phyloP scores from a whole-genome alignment of 2,329 filamentous ascomycete species.

The Chaetomiaceae sp. region DNA sequence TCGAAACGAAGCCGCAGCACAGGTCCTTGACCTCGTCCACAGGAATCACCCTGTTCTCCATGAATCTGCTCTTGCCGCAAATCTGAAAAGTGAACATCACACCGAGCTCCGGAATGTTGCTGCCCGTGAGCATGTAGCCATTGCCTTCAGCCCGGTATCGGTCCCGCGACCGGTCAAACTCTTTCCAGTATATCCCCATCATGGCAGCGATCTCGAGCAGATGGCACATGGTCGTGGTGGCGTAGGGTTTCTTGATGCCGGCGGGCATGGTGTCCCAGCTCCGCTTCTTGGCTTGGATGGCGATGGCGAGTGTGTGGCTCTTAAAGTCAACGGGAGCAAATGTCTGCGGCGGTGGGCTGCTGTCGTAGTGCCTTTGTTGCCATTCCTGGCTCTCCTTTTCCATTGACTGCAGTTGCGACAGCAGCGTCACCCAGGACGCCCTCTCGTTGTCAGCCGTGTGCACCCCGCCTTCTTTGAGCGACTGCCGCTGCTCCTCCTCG shows the following conservation, averaged over 20 bases:
- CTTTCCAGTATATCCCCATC: constrained; percentile 53
- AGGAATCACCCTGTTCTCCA: constrained; percentile 46
- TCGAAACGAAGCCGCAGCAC: constrained; percentile 50
- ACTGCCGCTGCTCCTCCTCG: constrained; percentile 25
- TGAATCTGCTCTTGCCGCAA: constrained; percentile 43
- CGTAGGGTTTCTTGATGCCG: constrained; percentile 43
- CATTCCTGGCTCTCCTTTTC: constrained; percentile 43
- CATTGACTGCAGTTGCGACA: constrained; percentile 46
- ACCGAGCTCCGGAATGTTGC: constrained; percentile 43
- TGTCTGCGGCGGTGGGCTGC: constrained; percentile 20
- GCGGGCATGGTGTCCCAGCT: constrained; percentile 49
- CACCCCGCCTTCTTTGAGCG: constrained; percentile 29
- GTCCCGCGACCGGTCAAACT: constrained; percentile 47
- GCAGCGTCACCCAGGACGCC: constrained; percentile 48
- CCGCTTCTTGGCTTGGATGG: constrained; percentile 39
- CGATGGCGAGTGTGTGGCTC: constrained; percentile 39
- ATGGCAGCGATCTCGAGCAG: constrained; percentile 48
- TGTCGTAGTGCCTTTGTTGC: constrained; percentile 32
- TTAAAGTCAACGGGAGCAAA: constrained; percentile 18
- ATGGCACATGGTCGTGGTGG: constrained; percentile 50
- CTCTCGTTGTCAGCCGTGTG: constrained; percentile 52
- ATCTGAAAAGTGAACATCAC: constrained; percentile 50
- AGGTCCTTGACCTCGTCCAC: constrained; percentile 48
- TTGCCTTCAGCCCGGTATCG: constrained; percentile 51
- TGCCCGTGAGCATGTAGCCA: constrained; percentile 45